Evolutionary conservation across 2,329 filamentous ascomycete genomes (phyloP).

Genomic region (Madurella fahalii): DNA sequence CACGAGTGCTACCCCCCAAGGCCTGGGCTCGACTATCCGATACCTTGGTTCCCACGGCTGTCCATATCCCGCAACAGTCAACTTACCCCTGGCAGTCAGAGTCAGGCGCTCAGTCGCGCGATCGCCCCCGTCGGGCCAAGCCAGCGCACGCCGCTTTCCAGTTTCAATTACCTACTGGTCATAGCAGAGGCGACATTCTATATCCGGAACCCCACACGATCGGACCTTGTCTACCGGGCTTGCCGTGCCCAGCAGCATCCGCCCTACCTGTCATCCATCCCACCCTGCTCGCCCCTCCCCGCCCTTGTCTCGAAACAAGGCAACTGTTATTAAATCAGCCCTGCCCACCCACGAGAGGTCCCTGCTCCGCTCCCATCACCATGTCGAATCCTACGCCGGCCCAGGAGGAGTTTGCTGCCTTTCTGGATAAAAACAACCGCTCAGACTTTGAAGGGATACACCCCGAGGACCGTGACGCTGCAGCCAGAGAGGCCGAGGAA

Average conservation of each 20-base stretch:
- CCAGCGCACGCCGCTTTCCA: neutral
- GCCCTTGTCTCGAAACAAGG: conserved; percentile 17
- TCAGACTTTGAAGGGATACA: conserved; percentile 43
- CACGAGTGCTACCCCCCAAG: neutral
- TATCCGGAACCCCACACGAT: neutral
- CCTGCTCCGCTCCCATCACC: conserved; percentile 30
- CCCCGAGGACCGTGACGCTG: conserved; percentile 55
- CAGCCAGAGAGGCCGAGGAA: conserved; percentile 39
- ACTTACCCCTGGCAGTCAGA: neutral
- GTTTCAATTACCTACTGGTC: neutral
- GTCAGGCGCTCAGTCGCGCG: neutral
- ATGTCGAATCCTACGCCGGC: conserved; percentile 56
- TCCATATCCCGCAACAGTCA: neutral
- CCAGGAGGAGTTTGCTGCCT: conserved; percentile 63
- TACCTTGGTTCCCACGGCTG: neutral
- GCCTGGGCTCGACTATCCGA: neutral
- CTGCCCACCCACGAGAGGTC: conserved; percentile 16
- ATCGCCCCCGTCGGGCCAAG: neutral
- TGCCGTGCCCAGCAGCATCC: conserved; percentile 17
- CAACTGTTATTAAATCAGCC: conserved; percentile 36
- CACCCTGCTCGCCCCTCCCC: conserved; percentile 11
- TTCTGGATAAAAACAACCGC: conserved; percentile 55
- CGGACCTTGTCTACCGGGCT: conserved; percentile 17
- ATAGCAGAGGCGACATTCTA: neutral
- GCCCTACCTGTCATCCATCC: conserved; percentile 10